A percentile compares a stretch with the other conserved stretches of the same genome.
Evolutionary conservation across 768 basidiomycete genomes (phyloP).

Genomic region (Leucogyrophana mollusca): DNA sequence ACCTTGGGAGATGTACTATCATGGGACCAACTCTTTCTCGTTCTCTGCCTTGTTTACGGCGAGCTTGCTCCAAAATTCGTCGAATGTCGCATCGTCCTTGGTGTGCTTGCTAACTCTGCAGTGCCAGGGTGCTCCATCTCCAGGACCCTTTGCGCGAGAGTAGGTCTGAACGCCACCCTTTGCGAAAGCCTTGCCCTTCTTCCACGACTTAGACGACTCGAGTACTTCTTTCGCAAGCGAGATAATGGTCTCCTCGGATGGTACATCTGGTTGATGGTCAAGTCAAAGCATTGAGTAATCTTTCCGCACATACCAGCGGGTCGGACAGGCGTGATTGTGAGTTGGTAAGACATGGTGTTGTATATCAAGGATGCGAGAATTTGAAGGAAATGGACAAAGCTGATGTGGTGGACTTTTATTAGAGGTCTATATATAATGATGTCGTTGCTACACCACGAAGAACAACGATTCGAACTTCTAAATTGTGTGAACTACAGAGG

Average conservation of each 20-base stretch:
- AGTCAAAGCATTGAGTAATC: not conserved
- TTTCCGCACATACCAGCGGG: constrained; percentile 31
- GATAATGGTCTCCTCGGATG: constrained; percentile 57
- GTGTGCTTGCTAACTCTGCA: constrained; percentile 66
- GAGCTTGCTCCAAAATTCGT: constrained; percentile 69
- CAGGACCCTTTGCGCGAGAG: constrained; percentile 48
- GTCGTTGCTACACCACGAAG: too few species aligned
- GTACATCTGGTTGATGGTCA: constrained; percentile 47
- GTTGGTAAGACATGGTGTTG: constrained; percentile 30
- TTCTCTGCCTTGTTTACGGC: constrained; percentile 64
- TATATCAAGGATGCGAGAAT: constrained; percentile 4
- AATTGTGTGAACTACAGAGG: too few species aligned
- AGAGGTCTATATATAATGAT: not conserved
- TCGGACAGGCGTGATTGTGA: constrained; percentile 40
- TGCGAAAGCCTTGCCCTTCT: constrained; percentile 61
- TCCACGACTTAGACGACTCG: constrained; percentile 59
- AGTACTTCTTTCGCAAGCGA: constrained; percentile 54
- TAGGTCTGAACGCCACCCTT: constrained; percentile 55
- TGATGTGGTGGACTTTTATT: too few species aligned
- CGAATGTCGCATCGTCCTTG: constrained; percentile 66
- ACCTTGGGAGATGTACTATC: not conserved
- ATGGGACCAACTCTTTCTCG: constrained; percentile 66
- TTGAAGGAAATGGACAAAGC: too few species aligned
- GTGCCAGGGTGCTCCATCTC: constrained; percentile 65
- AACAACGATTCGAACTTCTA: too few species aligned